Evolutionary conservation across 2,329 filamentous ascomycete genomes (phyloP).

Genomic region (Paecilomyces formosus): DNA sequence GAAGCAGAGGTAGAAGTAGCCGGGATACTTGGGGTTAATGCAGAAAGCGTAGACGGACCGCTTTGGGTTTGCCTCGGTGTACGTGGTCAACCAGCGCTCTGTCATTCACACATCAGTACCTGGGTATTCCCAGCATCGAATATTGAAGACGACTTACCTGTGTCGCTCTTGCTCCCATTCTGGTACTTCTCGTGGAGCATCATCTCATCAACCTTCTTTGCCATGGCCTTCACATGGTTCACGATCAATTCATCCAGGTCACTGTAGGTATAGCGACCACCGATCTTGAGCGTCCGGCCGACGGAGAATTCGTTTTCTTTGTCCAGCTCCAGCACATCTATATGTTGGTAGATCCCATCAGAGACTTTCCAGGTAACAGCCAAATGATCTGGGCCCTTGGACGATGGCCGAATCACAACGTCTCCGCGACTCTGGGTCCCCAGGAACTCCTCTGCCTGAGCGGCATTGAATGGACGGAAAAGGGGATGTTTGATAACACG

Average conservation of each 20-base stretch:
- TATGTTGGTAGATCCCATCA: conserved; percentile 93
- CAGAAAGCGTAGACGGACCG: conserved; percentile 94
- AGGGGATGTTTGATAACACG: conserved; percentile 97
- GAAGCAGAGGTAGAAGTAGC: conserved; percentile 95
- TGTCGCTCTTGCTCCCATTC: conserved; percentile 67
- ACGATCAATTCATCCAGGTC: conserved; percentile 97
- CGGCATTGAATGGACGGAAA: conserved; percentile 86
- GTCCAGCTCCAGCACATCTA: conserved; percentile 92
- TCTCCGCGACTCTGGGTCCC: conserved; percentile 80
- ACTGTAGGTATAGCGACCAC: conserved; percentile 81
- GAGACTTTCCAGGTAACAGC: conserved; percentile 98
- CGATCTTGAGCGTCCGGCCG: conserved; percentile 76
- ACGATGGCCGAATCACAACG: conserved; percentile 89
- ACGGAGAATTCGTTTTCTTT: conserved; percentile 97
- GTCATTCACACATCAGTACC: conserved; percentile 8
- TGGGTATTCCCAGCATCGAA: not conserved
- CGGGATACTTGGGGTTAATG: conserved; percentile 82
- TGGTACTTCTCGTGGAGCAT: conserved; percentile 93
- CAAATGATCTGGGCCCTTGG: conserved; percentile 89
- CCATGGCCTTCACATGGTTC: conserved; percentile 95
- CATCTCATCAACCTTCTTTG: conserved; percentile 93
- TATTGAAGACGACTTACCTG: conserved; percentile 56
- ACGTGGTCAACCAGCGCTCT: conserved; percentile 95
- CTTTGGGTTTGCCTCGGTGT: conserved; percentile 91
- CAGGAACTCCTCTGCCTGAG: conserved; percentile 87